Base-by-base conservation (phyloP, 371 early-diverging fungal species). In the Quaeritorhiza haematococci region DNA sequence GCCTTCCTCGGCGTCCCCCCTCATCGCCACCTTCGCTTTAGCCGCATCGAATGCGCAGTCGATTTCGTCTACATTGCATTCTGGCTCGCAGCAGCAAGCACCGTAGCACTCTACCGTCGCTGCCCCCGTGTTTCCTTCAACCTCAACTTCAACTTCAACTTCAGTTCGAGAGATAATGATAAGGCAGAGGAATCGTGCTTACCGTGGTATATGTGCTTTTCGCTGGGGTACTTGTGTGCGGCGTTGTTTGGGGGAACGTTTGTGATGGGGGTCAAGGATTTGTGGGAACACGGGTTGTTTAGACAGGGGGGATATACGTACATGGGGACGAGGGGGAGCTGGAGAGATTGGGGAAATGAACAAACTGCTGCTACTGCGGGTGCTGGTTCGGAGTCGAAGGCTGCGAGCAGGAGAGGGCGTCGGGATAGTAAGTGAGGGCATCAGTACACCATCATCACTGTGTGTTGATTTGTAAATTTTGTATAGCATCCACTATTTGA, bases 11-110 rank as follows among this genome's bases (percentile, higher is more conserved):
- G 62, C 35, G 66, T 77, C 54, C 60, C 67, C 5, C 78, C 78
- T 17, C 67, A 68, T 55, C 58, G 71, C 13, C 78, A 77, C 55
- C 66, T 62, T 19, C 68, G 78, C n/a, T 66, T 74, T 54, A 64
- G 64, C 27, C 63, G 74, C 10, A 67, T 77, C 32, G 78, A 77
- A 57, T 48, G 70, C 32, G 53, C 49, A 2, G 30, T 72, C 15
- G 74, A 74, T 54, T 34, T 69, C 15, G 32, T 66, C 24, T 67
- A 61, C 35, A 28, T 55, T 5, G 51, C 47, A 24, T 53, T 68
- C 26, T 76, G 76, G 76, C 24, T 69, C 23, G 55, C 64, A 3
- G 64, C 76, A 0, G 49, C 68, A 23, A 48, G 60, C 3, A 58
- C 57, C n/a, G 38, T 75, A 24, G 63, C 66, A 2, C 29, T 24